Percentiles rank a stretch among this genome's conserved stretches.
These are phyloP conservation scores for Mortierella sp. DNA, from an alignment of 371 early-diverging fungal species.

Conservation along the genomic window DNA sequence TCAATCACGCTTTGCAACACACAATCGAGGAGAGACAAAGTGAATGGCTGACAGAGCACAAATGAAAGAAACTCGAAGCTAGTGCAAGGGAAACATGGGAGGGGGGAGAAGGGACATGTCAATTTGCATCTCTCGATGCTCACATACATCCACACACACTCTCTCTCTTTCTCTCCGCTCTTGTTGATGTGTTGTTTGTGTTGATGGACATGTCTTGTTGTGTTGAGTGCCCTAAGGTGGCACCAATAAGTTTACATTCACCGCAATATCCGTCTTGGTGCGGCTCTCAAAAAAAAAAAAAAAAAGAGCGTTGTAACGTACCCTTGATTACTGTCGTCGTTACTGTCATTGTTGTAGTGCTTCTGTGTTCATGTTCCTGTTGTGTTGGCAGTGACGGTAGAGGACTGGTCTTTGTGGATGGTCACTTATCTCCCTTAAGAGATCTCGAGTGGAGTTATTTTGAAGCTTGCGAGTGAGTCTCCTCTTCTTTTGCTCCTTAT, in stretches of 20 bases:
- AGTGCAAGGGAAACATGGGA: conserved; percentile 1
- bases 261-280: background rate
- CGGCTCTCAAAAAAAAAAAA: conserved; percentile 9
- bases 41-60: conserved; percentile 7
- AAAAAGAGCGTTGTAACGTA: background rate
- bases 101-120: conserved; percentile 2
- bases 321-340: background rate
- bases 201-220: background rate
- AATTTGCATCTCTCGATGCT: background rate
- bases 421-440: background rate
- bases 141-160: background rate
- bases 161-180: background rate
- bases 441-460: background rate
- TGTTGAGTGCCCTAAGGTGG: conserved; percentile 1
- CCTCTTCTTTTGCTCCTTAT: background rate
- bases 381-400: background rate
- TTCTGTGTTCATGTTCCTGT: background rate
- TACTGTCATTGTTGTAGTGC: too few species aligned
- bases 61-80: background rate
- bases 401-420: background rate
- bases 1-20: background rate
- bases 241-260: background rate
- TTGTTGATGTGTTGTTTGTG: conserved; percentile 5
- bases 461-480: background rate
- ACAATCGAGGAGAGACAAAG: too few species aligned